Evolutionary conservation across 257 asterid species (phyloP), one percentile per base, ranked within the genome.

Genomic region (Fraxinus cuspidata): DNA sequence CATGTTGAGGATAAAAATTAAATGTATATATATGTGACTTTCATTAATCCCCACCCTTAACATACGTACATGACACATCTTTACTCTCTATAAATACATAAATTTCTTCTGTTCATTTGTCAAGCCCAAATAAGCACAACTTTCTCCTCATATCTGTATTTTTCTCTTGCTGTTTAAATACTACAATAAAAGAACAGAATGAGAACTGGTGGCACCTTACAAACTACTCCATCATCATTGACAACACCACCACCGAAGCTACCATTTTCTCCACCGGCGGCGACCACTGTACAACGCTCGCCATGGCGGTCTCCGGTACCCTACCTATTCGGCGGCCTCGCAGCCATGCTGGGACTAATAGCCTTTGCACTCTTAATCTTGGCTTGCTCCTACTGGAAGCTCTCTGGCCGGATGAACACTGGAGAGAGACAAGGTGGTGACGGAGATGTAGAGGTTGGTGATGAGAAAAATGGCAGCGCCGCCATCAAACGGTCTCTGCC

Each of bases 311-410:
- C 92, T 2, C 87, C 91, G 53, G 88, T 89, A 73, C 89, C 88
- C 8, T 89, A 89, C 80, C 83, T 89, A 63, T 83, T 87, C 82
- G 90, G 89, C 27, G 91, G 87, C 18, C 72, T 89, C 23, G 89
- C 86, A 0, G 89, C 89, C 74, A 87, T 89, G 92, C 64, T 89
- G 13, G 89, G 86, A 1, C 83, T 89, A 70, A 83, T 89, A 27
- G 91, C 86, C 40, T 82, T 87, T 16, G 91, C 89, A 4, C 85
- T 89, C 60, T 31, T 83, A 51, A 65, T 87, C 74, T 77, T 89
- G 35, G 82, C 87, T 28, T 89, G 89, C 78, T 87, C 92, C 77
- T 89, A 85, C 81, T 83, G 87, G 92, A 87, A 80, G 64, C 77
- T 83, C 51, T 60, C 86, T 34, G 79, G 78, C 4, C 47, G 56